Base-by-base conservation (phyloP, 1,284 basidiomycete species). In the Cutaneotrichosporon sp. region DNA sequence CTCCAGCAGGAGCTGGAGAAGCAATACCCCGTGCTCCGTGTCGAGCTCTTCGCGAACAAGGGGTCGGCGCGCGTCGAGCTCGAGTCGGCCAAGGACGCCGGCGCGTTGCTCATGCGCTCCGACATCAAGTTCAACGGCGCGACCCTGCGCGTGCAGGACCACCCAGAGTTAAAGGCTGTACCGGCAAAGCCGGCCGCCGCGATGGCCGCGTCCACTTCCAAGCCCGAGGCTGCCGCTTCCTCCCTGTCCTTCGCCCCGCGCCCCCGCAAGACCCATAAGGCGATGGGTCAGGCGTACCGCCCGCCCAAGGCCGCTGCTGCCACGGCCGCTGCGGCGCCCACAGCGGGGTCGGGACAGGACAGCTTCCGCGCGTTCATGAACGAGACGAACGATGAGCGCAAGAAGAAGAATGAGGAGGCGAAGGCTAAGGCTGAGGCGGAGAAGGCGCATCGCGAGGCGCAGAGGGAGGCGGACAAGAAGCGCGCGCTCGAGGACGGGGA, bases 1-100 rank as follows among this genome's bases (percentile, higher is more conserved):
- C 77, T 97, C 24, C 94, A 97, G 71, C 94, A 97, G 81, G 81
- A 82, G 0, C 80, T 97, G 8, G 91, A 93, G 75, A 94, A 92
- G 78, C 77, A 89, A 49, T 85, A 85, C 0, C 77, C 81, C 0
- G 87, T 97, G 29, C 87, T 84, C 58, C 85, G 89, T 1, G 84
- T 95, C 0, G 90, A 93, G 71, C 82, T 95, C 1, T 89, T 91
- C 67, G 76, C 80, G 9, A 84, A 87, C 57, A 79, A 78, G 50
- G 80, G 83, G 18, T 87, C 93, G 73, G 94, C 92, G 2, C 79
- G 89, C 1, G 87, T 89, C 1, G 90, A 94, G 73, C 81, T 95
- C 27, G 85, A 87, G 58, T 88, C 81, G 58, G 82, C 84, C 33
- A 38, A 92, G 89, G 91, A 92, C 76, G 90, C 86, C 9, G 91